A percentile compares a stretch with the other conserved stretches of the same genome.
These are phyloP conservation scores for Populus nigra DNA, from an alignment of 345 rosid species.

Conservation along the genomic window DNA sequence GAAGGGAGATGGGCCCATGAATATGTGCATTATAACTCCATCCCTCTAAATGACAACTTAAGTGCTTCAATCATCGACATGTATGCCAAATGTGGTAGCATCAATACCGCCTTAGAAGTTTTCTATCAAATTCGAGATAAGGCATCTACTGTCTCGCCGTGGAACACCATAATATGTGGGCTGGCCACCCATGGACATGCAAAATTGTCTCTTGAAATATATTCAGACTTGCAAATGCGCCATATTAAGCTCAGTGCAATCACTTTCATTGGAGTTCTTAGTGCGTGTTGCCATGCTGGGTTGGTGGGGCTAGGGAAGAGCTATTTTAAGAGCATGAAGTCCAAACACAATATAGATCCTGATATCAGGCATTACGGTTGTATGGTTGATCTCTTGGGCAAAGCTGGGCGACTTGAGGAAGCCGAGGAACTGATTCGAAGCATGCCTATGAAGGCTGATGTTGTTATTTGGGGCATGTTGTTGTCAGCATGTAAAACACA, in stretches of 20 bases:
- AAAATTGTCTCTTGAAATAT: conserved; percentile 52
- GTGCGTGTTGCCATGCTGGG: conserved; percentile 79
- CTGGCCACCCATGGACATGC: conserved; percentile 69
- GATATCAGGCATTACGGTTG: conserved; percentile 66
- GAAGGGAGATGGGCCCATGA: conserved; percentile 68
- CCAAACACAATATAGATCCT: conserved; percentile 46
- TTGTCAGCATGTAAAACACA: conserved; percentile 63
- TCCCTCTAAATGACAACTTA: conserved; percentile 56
- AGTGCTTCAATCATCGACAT: conserved; percentile 80
- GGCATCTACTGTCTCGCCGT: conserved; percentile 54
- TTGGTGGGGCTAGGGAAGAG: conserved; percentile 52
- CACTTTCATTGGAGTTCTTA: conserved; percentile 74
- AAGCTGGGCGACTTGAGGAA: conserved; percentile 63
- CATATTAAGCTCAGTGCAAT: conserved; percentile 50
- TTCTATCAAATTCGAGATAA: conserved; percentile 48
- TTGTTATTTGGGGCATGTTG: conserved; percentile 70
- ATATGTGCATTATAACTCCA: conserved; percentile 40
- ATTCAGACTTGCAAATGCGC: conserved; percentile 43
- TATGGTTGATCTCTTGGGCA: conserved; percentile 70
- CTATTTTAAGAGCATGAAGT: conserved; percentile 60
- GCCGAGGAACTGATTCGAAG: conserved; percentile 56
- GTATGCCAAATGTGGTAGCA: conserved; percentile 93
- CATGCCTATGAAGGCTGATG: conserved; percentile 80
- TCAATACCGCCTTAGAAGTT: conserved; percentile 51
- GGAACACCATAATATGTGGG: conserved; percentile 86